phyloP scores from a whole-genome alignment of 2,329 filamentous ascomycete species.

The Aspergillus viridinutans region DNA sequence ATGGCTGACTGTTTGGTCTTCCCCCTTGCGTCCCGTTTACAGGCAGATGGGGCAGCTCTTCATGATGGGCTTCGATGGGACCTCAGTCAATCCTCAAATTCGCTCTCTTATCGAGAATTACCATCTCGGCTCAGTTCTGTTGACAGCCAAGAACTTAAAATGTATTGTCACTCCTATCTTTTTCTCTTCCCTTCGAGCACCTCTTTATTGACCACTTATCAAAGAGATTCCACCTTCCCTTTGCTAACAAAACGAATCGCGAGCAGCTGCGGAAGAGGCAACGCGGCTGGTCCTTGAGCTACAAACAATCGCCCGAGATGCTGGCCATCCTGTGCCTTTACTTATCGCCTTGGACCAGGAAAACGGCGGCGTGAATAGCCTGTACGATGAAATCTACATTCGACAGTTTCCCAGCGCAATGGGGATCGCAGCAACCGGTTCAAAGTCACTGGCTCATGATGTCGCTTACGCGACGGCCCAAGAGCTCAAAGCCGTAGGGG shows the following conservation, averaged over 20 bases:
- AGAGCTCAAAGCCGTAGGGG: constrained; percentile 85
- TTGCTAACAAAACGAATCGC: constrained; percentile 25
- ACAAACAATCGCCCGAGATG: constrained; percentile 84
- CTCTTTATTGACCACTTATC: background rate
- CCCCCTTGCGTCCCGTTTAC: constrained; percentile 69
- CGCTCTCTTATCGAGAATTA: constrained; percentile 59
- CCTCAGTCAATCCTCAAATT: constrained; percentile 59
- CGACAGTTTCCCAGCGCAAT: constrained; percentile 96
- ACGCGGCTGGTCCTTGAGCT: constrained; percentile 84
- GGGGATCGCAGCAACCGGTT: constrained; percentile 90
- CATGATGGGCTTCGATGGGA: constrained; percentile 66
- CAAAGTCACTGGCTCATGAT: constrained; percentile 77
- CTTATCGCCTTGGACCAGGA: constrained; percentile 93
- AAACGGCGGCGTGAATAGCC: constrained; percentile 94
- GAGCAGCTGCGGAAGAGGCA: constrained; percentile 80
- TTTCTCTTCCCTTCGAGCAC: constrained; percentile 29
- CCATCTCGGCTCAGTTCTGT: constrained; percentile 78
- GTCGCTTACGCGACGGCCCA: constrained; percentile 90
- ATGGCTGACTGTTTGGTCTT: constrained; percentile 32
- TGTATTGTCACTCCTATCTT: constrained; percentile 41
- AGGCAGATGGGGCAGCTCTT: constrained; percentile 56
- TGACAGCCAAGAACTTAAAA: constrained; percentile 63
- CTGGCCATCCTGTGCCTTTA: constrained; percentile 83
- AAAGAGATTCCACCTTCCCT: background rate
- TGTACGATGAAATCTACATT: constrained; percentile 93